phyloP scores from a whole-genome alignment of 2,329 filamentous ascomycete species.

The Hymenotorrendiella dingleyae region DNA sequence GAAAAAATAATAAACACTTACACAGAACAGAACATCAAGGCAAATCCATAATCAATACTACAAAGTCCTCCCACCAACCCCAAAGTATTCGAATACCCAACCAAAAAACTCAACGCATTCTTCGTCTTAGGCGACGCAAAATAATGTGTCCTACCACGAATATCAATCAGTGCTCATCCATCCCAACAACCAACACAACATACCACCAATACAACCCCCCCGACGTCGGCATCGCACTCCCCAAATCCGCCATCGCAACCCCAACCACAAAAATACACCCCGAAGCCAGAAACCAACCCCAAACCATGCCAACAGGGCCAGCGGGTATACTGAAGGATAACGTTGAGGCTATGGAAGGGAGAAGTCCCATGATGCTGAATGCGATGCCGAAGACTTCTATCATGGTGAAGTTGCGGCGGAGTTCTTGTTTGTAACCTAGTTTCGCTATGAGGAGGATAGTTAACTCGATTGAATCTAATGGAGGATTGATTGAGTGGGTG shows the following conservation, averaged over 20 bases:
- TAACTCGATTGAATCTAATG: no score
- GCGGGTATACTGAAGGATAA: conserved; percentile 53
- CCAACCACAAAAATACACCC: conserved; percentile 53
- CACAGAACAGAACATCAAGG: conserved; percentile 53
- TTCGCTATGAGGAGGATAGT: conserved; percentile 14
- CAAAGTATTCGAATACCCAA: conserved; percentile 56
- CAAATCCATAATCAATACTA: conserved; percentile 52
- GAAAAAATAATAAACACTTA: conserved; percentile 15
- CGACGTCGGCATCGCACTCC: conserved; percentile 50
- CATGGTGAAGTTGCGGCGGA: conserved; percentile 55
- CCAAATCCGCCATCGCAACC: conserved; percentile 50
- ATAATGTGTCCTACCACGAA: conserved; percentile 47
- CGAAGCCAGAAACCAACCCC: conserved; percentile 55
- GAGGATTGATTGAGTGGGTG: no score
- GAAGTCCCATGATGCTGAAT: conserved; percentile 54
- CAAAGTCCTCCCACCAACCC: conserved; percentile 56
- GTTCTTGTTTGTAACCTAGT: conserved; percentile 47
- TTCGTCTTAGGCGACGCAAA: conserved; percentile 48
- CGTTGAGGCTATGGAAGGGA: conserved; percentile 55
- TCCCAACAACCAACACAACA: neutral
- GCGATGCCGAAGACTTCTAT: conserved; percentile 57
- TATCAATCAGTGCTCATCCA: neutral
- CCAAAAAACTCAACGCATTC: conserved; percentile 53
- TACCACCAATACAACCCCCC: conserved; percentile 49
- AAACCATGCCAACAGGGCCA: conserved; percentile 55